Conservation (phyloP, 202 grass and related monocot genomes). For the Digitaria exilis region DNA sequence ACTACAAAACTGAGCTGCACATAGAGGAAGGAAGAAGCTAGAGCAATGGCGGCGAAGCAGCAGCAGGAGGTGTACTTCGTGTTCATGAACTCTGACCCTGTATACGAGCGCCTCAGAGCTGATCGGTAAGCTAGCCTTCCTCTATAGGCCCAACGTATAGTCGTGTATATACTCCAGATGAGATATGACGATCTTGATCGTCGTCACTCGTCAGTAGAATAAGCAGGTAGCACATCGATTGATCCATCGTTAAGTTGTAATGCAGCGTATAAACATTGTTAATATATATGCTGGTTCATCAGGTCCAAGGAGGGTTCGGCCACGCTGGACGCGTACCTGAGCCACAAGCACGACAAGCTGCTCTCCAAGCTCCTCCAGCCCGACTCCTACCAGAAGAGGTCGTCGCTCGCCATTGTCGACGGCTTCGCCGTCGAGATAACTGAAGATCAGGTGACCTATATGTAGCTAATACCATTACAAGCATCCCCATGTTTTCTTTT, state of each 20-base stretch:
- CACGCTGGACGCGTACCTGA: constrained; percentile 81
- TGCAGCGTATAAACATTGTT: background rate
- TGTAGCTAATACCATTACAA: background rate
- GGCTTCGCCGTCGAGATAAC: constrained; percentile 94
- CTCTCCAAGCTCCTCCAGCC: constrained; percentile 79
- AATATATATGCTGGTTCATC: constrained; percentile 13
- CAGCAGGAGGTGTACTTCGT: constrained; percentile 93
- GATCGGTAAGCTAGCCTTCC: constrained; percentile 46
- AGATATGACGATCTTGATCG: too few relatives aligned
- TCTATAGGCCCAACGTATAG: too few relatives aligned
- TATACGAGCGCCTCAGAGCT: constrained; percentile 77
- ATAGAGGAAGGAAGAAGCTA: background rate
- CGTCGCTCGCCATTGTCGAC: constrained; percentile 92
- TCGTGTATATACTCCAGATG: too few relatives aligned
- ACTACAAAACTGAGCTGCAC: constrained; percentile 2
- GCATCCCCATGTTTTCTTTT: background rate
- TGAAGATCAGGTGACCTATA: constrained; percentile 62
- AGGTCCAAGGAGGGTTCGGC: constrained; percentile 85
- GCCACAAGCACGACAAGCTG: constrained; percentile 82
- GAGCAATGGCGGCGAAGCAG: constrained; percentile 72
- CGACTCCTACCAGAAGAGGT: constrained; percentile 78
- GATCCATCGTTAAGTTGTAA: too few relatives aligned
- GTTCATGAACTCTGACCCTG: constrained; percentile 98
- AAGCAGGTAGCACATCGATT: background rate
- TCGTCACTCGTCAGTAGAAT: too few relatives aligned